Percentiles rank a stretch among this genome's conserved stretches.
Conservation (phyloP, 768 basidiomycete genomes). For the Mycena rebaudengoi region DNA sequence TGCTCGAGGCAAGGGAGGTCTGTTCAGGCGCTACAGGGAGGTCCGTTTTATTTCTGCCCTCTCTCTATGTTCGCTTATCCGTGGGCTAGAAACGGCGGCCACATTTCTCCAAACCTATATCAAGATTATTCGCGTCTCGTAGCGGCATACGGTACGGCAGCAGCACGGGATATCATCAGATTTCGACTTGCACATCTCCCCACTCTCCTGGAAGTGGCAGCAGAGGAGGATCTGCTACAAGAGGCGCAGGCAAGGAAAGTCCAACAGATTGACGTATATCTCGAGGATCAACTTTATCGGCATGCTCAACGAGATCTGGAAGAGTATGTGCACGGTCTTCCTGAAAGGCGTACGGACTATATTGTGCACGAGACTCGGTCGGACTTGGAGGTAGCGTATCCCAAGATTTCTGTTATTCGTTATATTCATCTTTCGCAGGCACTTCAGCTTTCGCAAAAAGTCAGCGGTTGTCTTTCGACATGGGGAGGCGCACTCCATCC, state of each 20-base stretch:
- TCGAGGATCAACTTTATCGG: conserved; percentile 48
- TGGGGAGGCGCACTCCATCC: conserved; percentile 72
- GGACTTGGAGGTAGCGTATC: conserved; percentile 35
- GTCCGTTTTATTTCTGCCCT: conserved; percentile 42
- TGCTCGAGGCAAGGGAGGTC: conserved; percentile 83
- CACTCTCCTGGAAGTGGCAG: conserved; percentile 56
- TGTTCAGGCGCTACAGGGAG: conserved; percentile 81
- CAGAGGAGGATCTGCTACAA: conserved; percentile 60
- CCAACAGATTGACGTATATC: conserved; percentile 66
- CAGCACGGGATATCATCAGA: conserved; percentile 62
- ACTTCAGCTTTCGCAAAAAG: conserved; percentile 54
- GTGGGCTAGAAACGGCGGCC: conserved; percentile 69
- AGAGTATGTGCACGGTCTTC: conserved; percentile 58
- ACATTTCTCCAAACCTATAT: conserved; percentile 67
- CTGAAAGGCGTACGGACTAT: conserved; percentile 51
- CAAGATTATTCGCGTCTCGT: conserved; percentile 63
- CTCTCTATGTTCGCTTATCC: background rate
- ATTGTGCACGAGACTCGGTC: conserved; percentile 41
- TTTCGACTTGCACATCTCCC: conserved; percentile 69
- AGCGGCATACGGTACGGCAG: conserved; percentile 50
- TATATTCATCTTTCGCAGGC: conserved; percentile 44
- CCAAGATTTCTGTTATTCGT: background rate
- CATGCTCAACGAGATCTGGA: conserved; percentile 53
- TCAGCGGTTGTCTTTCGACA: conserved; percentile 60
- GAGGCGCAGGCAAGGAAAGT: conserved; percentile 66